These are phyloP conservation scores for Neofusicoccum laricinum DNA, from an alignment of 2,329 filamentous ascomycete species.

Conservation along the genomic window DNA sequence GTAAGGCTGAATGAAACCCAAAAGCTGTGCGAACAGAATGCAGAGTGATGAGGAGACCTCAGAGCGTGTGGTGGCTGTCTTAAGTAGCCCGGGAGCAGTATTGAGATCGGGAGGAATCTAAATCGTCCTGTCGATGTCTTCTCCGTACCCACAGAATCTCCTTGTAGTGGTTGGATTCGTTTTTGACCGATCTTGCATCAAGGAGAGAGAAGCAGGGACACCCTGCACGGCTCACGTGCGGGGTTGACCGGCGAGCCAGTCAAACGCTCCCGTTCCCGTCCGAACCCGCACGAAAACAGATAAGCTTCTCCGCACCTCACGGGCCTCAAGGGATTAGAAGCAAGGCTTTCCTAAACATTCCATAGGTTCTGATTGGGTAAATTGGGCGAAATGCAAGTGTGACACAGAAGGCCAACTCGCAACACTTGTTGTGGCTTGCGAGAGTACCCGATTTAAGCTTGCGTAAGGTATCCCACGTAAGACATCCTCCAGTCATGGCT, in stretches of 20 bases:
- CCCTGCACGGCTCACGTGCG: not conserved
- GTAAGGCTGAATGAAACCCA: no score
- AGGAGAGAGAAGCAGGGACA: not conserved
- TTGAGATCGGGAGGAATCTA: not conserved
- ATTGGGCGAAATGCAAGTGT: not conserved
- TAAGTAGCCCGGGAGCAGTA: not conserved
- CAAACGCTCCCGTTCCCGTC: conserved; percentile 1
- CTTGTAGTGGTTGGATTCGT: not conserved
- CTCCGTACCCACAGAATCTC: not conserved
- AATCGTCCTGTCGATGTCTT: not conserved
- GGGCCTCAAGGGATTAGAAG: not conserved
- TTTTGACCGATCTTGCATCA: not conserved
- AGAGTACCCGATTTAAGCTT: conserved; percentile 5
- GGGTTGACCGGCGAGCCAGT: conserved; percentile 1
- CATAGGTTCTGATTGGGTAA: not conserved
- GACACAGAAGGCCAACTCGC: not conserved
- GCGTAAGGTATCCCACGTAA: not conserved
- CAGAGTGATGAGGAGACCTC: not conserved
- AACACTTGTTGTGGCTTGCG: not conserved
- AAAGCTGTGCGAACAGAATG: not conserved
- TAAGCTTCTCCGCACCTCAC: conserved; percentile 1
- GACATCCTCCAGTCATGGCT: not conserved
- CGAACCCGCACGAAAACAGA: conserved; percentile 6
- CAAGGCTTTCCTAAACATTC: not conserved
- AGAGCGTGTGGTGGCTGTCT: not conserved